phyloP scores from a whole-genome alignment of 768 basidiomycete genomes.

The Boletus tomentosulus region DNA sequence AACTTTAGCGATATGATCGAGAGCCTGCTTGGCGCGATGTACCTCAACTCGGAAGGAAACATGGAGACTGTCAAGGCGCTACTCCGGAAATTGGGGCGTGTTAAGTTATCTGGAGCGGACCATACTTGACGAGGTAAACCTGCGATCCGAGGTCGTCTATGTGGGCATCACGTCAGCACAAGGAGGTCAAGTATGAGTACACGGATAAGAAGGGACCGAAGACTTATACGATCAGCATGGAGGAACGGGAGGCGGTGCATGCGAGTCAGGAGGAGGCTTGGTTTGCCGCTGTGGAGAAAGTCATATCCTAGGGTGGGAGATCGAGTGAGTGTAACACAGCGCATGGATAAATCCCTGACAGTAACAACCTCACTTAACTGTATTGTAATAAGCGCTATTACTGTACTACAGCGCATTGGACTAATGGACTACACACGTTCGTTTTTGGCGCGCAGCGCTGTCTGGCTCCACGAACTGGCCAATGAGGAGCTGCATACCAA shows the following conservation, averaged over 20 bases:
- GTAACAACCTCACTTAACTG: no score
- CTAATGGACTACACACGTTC: no score
- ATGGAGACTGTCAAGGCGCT: conserved; percentile 51
- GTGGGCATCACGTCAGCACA: conserved; percentile 53
- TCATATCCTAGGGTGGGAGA: conserved; percentile 42
- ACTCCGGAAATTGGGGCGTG: conserved; percentile 45
- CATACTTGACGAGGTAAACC: no score
- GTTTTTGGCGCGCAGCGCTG: no score
- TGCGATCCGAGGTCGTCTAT: conserved; percentile 47
- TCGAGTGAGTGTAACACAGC: background rate
- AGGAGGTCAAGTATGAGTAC: conserved; percentile 41
- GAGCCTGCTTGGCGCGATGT: conserved; percentile 72
- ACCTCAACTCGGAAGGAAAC: conserved; percentile 59
- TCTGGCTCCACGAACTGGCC: no score
- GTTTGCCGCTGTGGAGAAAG: conserved; percentile 61
- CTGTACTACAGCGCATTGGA: no score
- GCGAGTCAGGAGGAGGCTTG: conserved; percentile 56
- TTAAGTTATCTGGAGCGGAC: no score
- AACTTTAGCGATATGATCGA: conserved; percentile 79
- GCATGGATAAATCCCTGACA: no score
- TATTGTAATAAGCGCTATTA: no score
- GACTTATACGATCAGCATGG: conserved; percentile 42
- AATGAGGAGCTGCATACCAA: no score
- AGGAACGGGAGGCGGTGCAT: conserved; percentile 49
- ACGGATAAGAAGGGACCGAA: conserved; percentile 45